Evolutionary conservation across 495 filamentous ascomycete genomes (phyloP).

Genomic region (Penicillium salamii): DNA sequence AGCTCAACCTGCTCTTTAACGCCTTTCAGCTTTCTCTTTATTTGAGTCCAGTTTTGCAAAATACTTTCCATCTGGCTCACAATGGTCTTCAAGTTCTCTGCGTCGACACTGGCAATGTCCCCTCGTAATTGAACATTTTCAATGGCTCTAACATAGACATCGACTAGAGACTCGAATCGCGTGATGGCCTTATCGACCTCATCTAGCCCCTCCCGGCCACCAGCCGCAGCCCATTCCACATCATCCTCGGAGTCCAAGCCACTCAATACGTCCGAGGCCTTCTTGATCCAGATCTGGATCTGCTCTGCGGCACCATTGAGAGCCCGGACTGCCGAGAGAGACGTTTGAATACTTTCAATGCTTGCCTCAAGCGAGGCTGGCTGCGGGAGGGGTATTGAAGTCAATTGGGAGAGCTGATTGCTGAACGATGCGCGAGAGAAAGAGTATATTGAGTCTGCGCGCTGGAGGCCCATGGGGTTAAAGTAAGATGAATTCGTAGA

Average conservation of each 20-base stretch:
- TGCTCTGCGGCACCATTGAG: slow-evolving; percentile 81
- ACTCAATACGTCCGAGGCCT: slow-evolving; percentile 79
- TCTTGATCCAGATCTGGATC: slow-evolving; percentile 87
- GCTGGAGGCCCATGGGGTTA: slow-evolving; percentile 43
- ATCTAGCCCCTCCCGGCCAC: slow-evolving; percentile 81
- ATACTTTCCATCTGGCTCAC: slow-evolving; percentile 87
- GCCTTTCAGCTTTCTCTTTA: slow-evolving; percentile 67
- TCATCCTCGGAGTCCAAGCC: slow-evolving; percentile 92
- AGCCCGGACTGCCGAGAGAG: slow-evolving; percentile 71
- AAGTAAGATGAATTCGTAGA: slow-evolving; percentile 51
- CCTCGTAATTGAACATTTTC: slow-evolving; percentile 79
- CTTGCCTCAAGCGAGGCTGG: slow-evolving; percentile 75
- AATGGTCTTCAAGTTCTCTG: slow-evolving; percentile 64
- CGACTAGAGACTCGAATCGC: slow-evolving; percentile 81
- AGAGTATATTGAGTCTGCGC: slow-evolving; percentile 82
- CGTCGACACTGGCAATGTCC: slow-evolving; percentile 68
- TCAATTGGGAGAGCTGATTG: slow-evolving; percentile 84
- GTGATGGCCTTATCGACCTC: slow-evolving; percentile 85
- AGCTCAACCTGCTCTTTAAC: slow-evolving; percentile 91
- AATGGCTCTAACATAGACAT: slow-evolving; percentile 86
- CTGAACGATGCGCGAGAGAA: slow-evolving; percentile 86
- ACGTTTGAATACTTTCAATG: slow-evolving; percentile 78
- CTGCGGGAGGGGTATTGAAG: slow-evolving; percentile 79
- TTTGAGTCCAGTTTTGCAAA: slow-evolving; percentile 76
- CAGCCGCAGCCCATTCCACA: slow-evolving; percentile 94